Base-by-base conservation (phyloP, 2,329 filamentous ascomycete species). In the Dactylellina haptotyla region DNA sequence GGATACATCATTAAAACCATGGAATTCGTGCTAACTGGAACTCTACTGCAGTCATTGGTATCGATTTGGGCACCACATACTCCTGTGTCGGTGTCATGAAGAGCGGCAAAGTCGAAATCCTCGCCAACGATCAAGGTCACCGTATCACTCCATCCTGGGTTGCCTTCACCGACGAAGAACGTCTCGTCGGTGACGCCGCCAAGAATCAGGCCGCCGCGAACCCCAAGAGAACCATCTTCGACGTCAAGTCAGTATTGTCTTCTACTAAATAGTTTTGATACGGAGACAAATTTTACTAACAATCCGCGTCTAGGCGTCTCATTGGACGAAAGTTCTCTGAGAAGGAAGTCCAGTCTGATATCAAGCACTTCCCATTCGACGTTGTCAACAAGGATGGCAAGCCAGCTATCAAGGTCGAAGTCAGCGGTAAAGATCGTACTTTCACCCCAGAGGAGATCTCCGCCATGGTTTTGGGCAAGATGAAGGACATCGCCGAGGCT, bases 311-410 rank as follows among this genome's bases (percentile, higher is more conserved):
- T 77, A 92, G 90, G 85, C 91, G 91, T 81, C 83, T 95, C 79
- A 93, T 95, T 80, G 91, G 91, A 80, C 90, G 90, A 82, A 95
- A 93, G 84, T 93, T 86, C 82, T 83, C 84, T 56, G 91, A 95
- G 82, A 91, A 90, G 85, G 91, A 96, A 76, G 89, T 97, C 77
- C 93, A 97, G 85, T 87, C 85, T 81, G 95, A 99, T 81, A 87
- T 95, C 81, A 98, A 99, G 91, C 91, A 97, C 86, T 97, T 97
- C 87, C 94, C 95, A 80, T 99, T 94, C 90, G 92, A 92, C 85
- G 91, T 99, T 75, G 81, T 92, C 80, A 87, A 90, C 86, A 93
- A 95, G 86, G 88, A 90, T 83, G 93, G 89, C 81, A 97, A 97
- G 86, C 95, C 95, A 76, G 84, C 89, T 77, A 89, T 99, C 80